Conservation (phyloP, 805 yeast genomes). For the Yarrowia sp. region DNA sequence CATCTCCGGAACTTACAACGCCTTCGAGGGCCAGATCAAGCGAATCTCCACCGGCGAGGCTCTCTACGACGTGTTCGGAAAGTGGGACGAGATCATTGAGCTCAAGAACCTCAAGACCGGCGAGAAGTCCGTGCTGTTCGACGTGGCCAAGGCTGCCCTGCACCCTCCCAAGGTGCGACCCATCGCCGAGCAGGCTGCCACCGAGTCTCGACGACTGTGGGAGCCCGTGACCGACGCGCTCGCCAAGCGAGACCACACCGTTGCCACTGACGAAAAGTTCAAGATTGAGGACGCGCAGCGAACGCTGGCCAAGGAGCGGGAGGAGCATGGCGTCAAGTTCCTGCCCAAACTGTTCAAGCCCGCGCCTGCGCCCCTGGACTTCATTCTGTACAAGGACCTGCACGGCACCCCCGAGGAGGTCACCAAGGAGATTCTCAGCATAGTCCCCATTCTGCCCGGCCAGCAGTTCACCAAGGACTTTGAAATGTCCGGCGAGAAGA, state of each 20-base stretch:
- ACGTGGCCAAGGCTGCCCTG: constrained; percentile 63
- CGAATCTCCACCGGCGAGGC: constrained; percentile 59
- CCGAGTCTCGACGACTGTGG: constrained; percentile 88
- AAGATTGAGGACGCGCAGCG: constrained; percentile 90
- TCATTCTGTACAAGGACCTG: constrained; percentile 68
- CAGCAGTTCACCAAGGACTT: constrained; percentile 71
- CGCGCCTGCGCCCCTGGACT: constrained; percentile 60
- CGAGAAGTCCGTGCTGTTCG: constrained; percentile 61
- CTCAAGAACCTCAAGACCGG: constrained; percentile 62
- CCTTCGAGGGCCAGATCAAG: constrained; percentile 76
- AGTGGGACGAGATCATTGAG: constrained; percentile 89
- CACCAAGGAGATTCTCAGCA: constrained; percentile 62
- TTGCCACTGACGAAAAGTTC: constrained; percentile 88
- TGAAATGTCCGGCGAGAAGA: constrained; percentile 70
- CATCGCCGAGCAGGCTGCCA: constrained; percentile 75
- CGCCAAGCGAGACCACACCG: constrained; percentile 75
- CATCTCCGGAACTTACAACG: constrained; percentile 89
- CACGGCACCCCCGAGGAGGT: constrained; percentile 60
- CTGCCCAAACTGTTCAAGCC: constrained; percentile 78
- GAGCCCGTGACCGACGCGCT: constrained; percentile 79
- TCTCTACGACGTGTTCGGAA: constrained; percentile 76
- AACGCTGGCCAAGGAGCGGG: constrained; percentile 69
- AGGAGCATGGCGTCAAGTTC: constrained; percentile 79
- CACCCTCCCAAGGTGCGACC: constrained; percentile 77
- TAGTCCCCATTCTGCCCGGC: constrained; percentile 85